These are phyloP conservation scores for Globisporangium takayamanum DNA, from an alignment of 352 stramenopile genomes.

Conservation along the genomic window DNA sequence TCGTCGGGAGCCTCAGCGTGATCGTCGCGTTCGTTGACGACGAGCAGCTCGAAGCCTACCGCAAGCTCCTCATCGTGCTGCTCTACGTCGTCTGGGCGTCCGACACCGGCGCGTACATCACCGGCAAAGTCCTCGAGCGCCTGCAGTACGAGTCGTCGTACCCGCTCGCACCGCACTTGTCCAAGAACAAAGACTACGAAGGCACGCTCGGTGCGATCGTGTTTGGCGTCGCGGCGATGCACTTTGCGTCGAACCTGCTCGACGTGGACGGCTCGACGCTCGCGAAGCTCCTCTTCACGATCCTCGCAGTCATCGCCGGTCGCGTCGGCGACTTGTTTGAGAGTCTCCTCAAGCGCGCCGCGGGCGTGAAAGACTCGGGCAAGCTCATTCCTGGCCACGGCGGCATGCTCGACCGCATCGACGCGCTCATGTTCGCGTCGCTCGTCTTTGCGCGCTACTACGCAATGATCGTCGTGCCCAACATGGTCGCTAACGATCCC, in stretches of 20 bases:
- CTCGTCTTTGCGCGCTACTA: slow-evolving; percentile 67
- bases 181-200: slow-evolving; percentile 96
- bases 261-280: slow-evolving; percentile 68
- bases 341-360: slow-evolving; percentile 93
- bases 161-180: slow-evolving; percentile 81
- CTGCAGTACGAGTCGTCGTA: slow-evolving; percentile 84
- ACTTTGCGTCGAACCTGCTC: slow-evolving; percentile 69
- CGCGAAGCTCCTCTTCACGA: slow-evolving; percentile 74
- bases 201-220: slow-evolving; percentile 87
- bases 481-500: too few species aligned
- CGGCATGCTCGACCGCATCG: slow-evolving; percentile 93
- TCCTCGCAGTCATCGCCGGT: slow-evolving; percentile 90
- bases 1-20: slow-evolving; percentile 55
- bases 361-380: slow-evolving; percentile 93
- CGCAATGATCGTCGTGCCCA: slow-evolving; percentile 27
- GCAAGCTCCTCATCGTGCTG: slow-evolving; percentile 60
- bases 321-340: slow-evolving; percentile 94
- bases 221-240: slow-evolving; percentile 82
- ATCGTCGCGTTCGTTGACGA: slow-evolving; percentile 65
- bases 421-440: slow-evolving; percentile 91
- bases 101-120: slow-evolving; percentile 93
- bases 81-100: slow-evolving; percentile 73
- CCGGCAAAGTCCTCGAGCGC: slow-evolving; percentile 83
- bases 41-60: slow-evolving; percentile 40
- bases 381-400: slow-evolving; percentile 94